Conservation (phyloP, 2,329 filamentous ascomycete genomes). For the Ampelomyces quisqualis region DNA sequence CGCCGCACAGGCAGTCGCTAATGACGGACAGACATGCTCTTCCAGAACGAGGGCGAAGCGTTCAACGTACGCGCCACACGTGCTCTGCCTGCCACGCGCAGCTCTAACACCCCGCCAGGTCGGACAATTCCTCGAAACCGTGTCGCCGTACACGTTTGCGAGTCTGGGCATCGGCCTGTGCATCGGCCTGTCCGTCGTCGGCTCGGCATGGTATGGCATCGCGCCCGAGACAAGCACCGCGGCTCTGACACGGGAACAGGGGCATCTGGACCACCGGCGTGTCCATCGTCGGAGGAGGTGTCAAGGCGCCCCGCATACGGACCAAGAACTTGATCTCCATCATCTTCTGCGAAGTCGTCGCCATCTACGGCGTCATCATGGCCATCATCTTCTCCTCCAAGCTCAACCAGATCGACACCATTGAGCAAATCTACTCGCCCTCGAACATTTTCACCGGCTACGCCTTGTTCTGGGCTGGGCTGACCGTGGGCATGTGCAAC, state of each 20-base stretch:
- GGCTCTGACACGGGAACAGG: slow-evolving; percentile 56
- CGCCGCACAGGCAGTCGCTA: slow-evolving; percentile 32
- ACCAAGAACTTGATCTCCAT: slow-evolving; percentile 99
- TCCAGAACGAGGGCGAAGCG: slow-evolving; percentile 90
- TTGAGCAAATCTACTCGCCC: slow-evolving; percentile 67
- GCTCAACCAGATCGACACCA: slow-evolving; percentile 66
- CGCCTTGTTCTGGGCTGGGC: slow-evolving; percentile 91
- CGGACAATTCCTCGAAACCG: slow-evolving; percentile 88
- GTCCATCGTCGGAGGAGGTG: slow-evolving; percentile 94
- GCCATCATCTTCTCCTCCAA: slow-evolving; percentile 96
- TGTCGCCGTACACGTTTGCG: slow-evolving; percentile 95
- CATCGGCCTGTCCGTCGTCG: slow-evolving; percentile 93
- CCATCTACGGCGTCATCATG: slow-evolving; percentile 99
- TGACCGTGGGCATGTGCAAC: slow-evolving; percentile 95
- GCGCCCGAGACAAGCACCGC: neutral
- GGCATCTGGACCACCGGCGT: slow-evolving; percentile 98
- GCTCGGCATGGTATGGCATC: slow-evolving; percentile 82
- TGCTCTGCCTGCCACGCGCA: no score
- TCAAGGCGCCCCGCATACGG: slow-evolving; percentile 93
- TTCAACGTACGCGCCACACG: slow-evolving; percentile 81
- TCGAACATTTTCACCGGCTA: slow-evolving; percentile 92
- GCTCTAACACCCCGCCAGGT: slow-evolving; percentile 57
- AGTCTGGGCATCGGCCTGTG: slow-evolving; percentile 87
- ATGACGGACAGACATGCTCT: slow-evolving; percentile 81
- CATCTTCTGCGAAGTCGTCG: slow-evolving; percentile 99